These are phyloP conservation scores for Vigna nakashimae DNA, from an alignment of 306 rosid genomes.

Conservation along the genomic window DNA sequence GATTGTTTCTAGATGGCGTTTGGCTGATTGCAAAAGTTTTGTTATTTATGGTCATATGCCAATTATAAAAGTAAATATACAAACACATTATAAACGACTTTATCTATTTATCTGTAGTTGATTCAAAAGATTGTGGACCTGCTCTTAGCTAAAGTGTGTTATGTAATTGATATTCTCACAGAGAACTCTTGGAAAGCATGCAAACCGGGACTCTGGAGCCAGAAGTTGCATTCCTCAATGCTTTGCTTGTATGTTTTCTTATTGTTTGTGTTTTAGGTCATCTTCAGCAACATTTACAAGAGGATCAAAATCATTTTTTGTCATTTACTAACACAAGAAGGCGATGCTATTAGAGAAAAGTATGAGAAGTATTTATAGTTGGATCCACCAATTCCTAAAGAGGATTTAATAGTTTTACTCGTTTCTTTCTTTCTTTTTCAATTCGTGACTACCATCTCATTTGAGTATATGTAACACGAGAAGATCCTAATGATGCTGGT, in stretches of 20 bases:
- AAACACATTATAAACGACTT: not conserved
- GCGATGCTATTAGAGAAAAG: conserved; percentile 26
- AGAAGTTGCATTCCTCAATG: conserved; percentile 86
- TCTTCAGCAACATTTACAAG: conserved; percentile 28
- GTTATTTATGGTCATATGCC: not conserved
- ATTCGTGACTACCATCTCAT: not conserved
- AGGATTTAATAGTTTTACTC: conserved; percentile 13
- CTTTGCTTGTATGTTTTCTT: conserved; percentile 66
- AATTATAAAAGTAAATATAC: conserved; percentile 23
- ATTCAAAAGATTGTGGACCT: conserved; percentile 20
- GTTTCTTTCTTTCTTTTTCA: conserved; percentile 15
- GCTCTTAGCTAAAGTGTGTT: conserved; percentile 29
- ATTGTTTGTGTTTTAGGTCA: conserved; percentile 22
- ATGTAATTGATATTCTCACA: conserved; percentile 49
- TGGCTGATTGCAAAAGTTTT: conserved; percentile 1
- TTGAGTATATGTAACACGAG: conserved; percentile 1
- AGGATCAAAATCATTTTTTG: conserved; percentile 9
- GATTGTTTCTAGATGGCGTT: conserved; percentile 15
- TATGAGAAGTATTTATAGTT: not conserved
- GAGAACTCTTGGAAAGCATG: conserved; percentile 87
- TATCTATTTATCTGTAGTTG: conserved; percentile 1
- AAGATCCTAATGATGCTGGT: conserved; percentile 24
- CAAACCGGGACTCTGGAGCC: conserved; percentile 87
- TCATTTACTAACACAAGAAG: not conserved
- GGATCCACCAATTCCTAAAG: not conserved